Evolutionary conservation across 2,329 filamentous ascomycete genomes (phyloP).

Genomic region (Claviceps sp.): DNA sequence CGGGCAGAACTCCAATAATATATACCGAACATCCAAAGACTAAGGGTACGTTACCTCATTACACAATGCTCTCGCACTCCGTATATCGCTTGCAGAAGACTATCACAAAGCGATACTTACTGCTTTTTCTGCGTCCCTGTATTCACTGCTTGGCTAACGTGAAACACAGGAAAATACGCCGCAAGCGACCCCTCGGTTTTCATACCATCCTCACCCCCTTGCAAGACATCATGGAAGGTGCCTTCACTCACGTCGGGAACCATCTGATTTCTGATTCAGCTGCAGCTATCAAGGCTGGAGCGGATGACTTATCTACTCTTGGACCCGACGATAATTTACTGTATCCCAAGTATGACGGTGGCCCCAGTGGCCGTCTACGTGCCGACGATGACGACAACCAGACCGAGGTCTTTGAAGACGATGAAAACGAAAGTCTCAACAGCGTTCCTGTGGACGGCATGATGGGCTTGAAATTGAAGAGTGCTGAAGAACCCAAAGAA

Average conservation of each 20-base stretch:
- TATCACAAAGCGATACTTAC: too few species aligned
- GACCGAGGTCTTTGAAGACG: conserved; percentile 70
- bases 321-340: conserved; percentile 72
- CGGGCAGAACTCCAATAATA: background rate
- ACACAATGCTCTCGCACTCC: background rate
- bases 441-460: conserved; percentile 70
- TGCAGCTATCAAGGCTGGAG: conserved; percentile 74
- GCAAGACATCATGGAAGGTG: conserved; percentile 56
- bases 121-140: background rate
- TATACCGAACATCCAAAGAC: conserved; percentile 1
- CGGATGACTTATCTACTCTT: conserved; percentile 58
- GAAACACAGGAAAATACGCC: background rate
- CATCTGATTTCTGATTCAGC: conserved; percentile 74
- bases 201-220: conserved; percentile 5
- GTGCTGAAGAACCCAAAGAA: conserved; percentile 68
- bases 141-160: background rate
- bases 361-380: conserved; percentile 45
- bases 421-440: conserved; percentile 62
- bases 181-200: conserved; percentile 4
- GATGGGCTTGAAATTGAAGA: conserved; percentile 47
- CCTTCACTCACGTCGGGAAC: conserved; percentile 79
- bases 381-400: conserved; percentile 85
- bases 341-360: conserved; percentile 53
- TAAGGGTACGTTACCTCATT: conserved; percentile 3
- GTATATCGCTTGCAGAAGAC: background rate